Conservation (phyloP, 768 basidiomycete species). For the Termitomyces sp. region DNA sequence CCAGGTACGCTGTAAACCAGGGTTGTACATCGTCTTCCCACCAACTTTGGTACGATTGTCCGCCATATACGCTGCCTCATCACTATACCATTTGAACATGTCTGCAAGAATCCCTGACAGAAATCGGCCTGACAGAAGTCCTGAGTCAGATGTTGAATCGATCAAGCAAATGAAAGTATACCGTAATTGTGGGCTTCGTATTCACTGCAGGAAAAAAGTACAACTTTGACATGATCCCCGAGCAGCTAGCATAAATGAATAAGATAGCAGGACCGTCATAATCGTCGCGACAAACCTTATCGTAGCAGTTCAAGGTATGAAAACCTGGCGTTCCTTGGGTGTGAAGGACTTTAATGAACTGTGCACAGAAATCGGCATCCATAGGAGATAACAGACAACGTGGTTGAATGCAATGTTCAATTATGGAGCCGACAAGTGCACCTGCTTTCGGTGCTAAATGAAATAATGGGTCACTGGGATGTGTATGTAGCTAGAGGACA, state of each 20-base stretch:
- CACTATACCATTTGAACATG: slow-evolving; percentile 74
- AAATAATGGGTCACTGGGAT: slow-evolving; percentile 5
- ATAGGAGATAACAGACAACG: slow-evolving; percentile 91
- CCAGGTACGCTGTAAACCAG: slow-evolving; percentile 63
- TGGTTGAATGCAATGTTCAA: slow-evolving; percentile 92
- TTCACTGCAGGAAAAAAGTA: slow-evolving; percentile 92
- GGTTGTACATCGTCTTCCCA: slow-evolving; percentile 58
- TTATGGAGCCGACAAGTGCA: slow-evolving; percentile 57
- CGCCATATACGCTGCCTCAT: slow-evolving; percentile 69
- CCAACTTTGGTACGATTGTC: slow-evolving; percentile 66
- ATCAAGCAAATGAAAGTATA: slow-evolving; percentile 26
- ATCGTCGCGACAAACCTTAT: slow-evolving; percentile 49
- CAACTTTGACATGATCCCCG: slow-evolving; percentile 76
- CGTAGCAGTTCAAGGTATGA: slow-evolving; percentile 80
- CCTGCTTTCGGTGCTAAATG: slow-evolving; percentile 41
- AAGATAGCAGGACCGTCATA: not conserved
- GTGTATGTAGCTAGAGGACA: slow-evolving; percentile 4
- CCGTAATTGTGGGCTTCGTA: slow-evolving; percentile 96
- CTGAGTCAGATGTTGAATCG: not conserved
- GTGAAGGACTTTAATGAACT: slow-evolving; percentile 87
- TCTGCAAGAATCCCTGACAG: slow-evolving; percentile 76
- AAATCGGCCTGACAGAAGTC: slow-evolving; percentile 68
- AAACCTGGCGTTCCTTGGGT: slow-evolving; percentile 87
- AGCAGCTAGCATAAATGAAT: slow-evolving; percentile 56
- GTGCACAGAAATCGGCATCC: slow-evolving; percentile 93